A percentile compares a stretch with the other conserved stretches of the same genome.
Conservation (phyloP, 2,329 filamentous ascomycete species). For the Zymoseptoria pseudotritici region DNA sequence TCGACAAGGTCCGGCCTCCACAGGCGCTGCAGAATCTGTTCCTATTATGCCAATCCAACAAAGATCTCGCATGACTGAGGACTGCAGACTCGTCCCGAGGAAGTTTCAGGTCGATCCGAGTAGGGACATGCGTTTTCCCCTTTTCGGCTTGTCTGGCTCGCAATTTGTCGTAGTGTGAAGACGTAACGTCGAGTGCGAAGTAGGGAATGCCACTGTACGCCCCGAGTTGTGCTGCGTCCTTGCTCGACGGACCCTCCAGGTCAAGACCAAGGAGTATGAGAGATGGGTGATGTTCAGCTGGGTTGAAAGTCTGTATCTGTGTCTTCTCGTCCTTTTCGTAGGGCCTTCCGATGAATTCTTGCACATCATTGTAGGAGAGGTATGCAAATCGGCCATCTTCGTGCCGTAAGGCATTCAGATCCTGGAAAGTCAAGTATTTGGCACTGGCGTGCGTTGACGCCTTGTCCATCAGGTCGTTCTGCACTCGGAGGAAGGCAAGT, state of each 20-base stretch:
- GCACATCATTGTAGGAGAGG: constrained; percentile 9
- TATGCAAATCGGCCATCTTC: constrained; percentile 10
- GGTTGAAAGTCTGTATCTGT: constrained; percentile 14
- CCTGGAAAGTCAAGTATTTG: constrained; percentile 14
- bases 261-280: constrained; percentile 18
- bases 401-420: constrained; percentile 14
- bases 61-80: constrained; percentile 16
- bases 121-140: constrained; percentile 10
- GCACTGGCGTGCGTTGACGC: constrained; percentile 15
- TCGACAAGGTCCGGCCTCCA: constrained; percentile 13
- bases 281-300: constrained; percentile 12
- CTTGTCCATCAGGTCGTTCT: constrained; percentile 14
- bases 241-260: constrained; percentile 10
- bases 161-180: constrained; percentile 12
- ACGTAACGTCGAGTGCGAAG: constrained; percentile 16
- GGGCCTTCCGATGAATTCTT: constrained; percentile 12
- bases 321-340: constrained; percentile 15
- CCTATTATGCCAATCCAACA: constrained; percentile 17
- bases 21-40: constrained; percentile 17
- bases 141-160: constrained; percentile 9
- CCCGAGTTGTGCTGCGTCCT: constrained; percentile 10
- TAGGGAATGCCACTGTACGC: constrained; percentile 15
- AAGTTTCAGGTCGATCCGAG: constrained; percentile 15
- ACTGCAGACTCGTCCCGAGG: constrained; percentile 14
- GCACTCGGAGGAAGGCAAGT: constrained; percentile 14